These are phyloP conservation scores for Catharanthus roseus DNA, from an alignment of 257 asterid genomes.

Conservation along the genomic window DNA sequence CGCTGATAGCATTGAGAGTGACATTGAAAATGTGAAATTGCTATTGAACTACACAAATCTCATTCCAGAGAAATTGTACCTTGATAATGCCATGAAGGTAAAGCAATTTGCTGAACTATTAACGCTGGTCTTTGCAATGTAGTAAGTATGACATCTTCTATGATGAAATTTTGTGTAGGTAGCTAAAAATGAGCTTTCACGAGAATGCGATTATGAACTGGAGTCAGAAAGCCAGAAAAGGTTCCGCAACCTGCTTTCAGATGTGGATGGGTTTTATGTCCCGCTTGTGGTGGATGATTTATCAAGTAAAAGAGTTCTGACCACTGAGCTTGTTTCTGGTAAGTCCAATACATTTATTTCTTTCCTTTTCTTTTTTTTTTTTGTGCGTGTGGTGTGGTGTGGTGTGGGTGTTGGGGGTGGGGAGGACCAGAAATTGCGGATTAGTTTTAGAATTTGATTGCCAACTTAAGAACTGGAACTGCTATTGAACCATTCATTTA, in stretches of 20 bases:
- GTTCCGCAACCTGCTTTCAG: slow-evolving; percentile 53
- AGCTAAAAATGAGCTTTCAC: slow-evolving; percentile 92
- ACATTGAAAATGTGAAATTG: slow-evolving; percentile 83
- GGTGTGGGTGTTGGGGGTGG: too few relatives aligned
- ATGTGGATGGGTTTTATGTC: slow-evolving; percentile 63
- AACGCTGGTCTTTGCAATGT: neutral
- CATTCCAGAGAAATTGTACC: slow-evolving; percentile 68
- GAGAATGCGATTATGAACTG: slow-evolving; percentile 81
- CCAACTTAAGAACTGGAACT: neutral
- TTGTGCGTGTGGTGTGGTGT: too few relatives aligned
- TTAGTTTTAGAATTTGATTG: slow-evolving; percentile 1
- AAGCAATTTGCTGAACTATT: neutral
- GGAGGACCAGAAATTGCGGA: too few relatives aligned
- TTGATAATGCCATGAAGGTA: slow-evolving; percentile 97
- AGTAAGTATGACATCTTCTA: slow-evolving; percentile 2
- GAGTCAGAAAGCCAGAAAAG: slow-evolving; percentile 82
- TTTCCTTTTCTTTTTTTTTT: too few relatives aligned
- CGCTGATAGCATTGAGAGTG: slow-evolving; percentile 98
- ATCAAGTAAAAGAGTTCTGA: slow-evolving; percentile 73
- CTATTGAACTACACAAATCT: slow-evolving; percentile 72
- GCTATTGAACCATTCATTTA: neutral
- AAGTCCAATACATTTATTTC: slow-evolving; percentile 20
- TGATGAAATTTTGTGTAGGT: slow-evolving; percentile 41
- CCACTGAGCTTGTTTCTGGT: slow-evolving; percentile 93
- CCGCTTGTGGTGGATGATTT: slow-evolving; percentile 76